Evolutionary conservation across 164 flowering plant genomes (phyloP).

Genomic region (Hamamelis virginiana): DNA sequence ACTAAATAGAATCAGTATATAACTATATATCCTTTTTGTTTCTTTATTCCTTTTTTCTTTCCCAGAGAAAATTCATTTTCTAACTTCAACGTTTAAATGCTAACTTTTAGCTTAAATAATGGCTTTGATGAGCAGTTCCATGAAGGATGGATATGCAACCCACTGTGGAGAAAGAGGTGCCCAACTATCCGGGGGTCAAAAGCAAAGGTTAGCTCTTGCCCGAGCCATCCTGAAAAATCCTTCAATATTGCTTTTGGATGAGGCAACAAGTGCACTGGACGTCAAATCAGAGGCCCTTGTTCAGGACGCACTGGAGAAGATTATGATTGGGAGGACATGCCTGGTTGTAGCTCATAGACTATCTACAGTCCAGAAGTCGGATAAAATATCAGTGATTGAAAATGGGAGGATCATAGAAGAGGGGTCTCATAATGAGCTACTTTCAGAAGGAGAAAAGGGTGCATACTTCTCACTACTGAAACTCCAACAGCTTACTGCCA

Average conservation of each 20-base stretch:
- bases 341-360: conserved; percentile 46
- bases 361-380: conserved; percentile 37
- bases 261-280: conserved; percentile 52
- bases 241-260: conserved; percentile 39
- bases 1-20: no score
- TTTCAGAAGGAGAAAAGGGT: conserved; percentile 24
- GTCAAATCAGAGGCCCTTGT: conserved; percentile 34
- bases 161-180: conserved; percentile 42
- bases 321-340: conserved; percentile 35
- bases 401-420: conserved; percentile 36
- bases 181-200: conserved; percentile 54
- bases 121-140: conserved; percentile 21
- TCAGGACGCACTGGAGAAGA: conserved; percentile 46
- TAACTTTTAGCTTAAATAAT: background rate
- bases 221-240: conserved; percentile 47
- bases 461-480: conserved; percentile 29
- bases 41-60: no score
- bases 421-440: conserved; percentile 31
- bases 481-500: conserved; percentile 14
- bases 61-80: background rate
- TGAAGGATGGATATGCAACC: conserved; percentile 43
- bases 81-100: background rate
- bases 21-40: no score
- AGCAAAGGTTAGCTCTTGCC: conserved; percentile 43
- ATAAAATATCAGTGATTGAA: conserved; percentile 34